phyloP scores from a whole-genome alignment of 2,329 filamentous ascomycete genomes.

The Cytospora paraplurivora region DNA sequence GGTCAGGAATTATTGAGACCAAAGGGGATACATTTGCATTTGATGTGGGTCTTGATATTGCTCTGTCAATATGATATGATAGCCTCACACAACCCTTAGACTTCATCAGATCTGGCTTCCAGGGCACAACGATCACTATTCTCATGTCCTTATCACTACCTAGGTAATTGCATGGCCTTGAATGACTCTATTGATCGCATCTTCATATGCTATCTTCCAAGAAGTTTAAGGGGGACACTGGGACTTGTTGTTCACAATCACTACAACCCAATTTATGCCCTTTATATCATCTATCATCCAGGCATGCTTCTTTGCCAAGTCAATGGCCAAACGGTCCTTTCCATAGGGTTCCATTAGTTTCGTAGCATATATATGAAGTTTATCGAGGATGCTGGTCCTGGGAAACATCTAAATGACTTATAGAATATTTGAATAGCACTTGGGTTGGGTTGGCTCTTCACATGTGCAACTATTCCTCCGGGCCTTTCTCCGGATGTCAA shows the following conservation, averaged over 20 bases:
- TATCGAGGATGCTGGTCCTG: no score
- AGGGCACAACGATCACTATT: neutral
- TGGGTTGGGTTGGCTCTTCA: no score
- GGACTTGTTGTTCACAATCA: neutral
- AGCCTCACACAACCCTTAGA: neutral
- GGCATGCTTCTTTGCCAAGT: no score
- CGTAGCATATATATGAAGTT: no score
- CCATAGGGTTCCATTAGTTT: no score
- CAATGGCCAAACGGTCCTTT: no score
- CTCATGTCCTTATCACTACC: neutral
- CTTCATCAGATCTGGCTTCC: neutral
- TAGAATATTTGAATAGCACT: no score
- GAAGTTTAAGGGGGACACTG: neutral
- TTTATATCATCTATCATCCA: no score
- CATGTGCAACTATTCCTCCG: no score
- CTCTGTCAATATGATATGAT: neutral
- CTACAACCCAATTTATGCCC: no score
- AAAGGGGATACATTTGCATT: neutral
- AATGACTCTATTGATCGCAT: neutral
- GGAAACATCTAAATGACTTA: no score
- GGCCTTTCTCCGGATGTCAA: no score
- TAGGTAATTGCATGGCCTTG: neutral
- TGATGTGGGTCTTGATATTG: neutral
- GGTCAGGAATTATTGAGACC: neutral
- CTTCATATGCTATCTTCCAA: neutral